Evolutionary conservation across 805 yeast species (phyloP), one percentile per base, ranked within the genome.

Genomic region (Candida sanyiensis): DNA sequence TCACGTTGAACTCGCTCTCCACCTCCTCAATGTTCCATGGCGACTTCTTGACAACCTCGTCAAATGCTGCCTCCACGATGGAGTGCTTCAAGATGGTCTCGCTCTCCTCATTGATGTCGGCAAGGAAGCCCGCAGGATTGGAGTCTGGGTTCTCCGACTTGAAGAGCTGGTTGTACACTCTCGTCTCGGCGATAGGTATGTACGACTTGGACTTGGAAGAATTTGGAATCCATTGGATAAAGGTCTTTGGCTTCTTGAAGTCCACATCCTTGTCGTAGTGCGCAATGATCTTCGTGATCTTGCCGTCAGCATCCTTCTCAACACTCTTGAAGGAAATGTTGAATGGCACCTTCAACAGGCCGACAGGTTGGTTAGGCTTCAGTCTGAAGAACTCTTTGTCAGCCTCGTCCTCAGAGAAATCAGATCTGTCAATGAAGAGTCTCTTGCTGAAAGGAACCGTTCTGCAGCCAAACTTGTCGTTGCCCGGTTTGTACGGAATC

Each of bases 301-400:
- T 67, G 16, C 95, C 96, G 12, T 63, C 47, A 0, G 60, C 50
- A 50, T 81, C 80, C 52, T 69, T 77, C 47, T 80, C 86, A 40
- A 79, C 73, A 37, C 79, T 71, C 39, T 75, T 77, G 50, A 83
- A 90, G 31, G 79, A 70, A 45, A 93, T 72, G 44, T 81, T 87
- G 66, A 73, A 75, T 42, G 97, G 96, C 28, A 93, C 96, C 59
- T 80, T 86, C 69, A 93, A 76, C 52, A 93, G 69, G 13, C 99
- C 99, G 48, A 93, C 98, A 1, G 95, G 77, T 67, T 93, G 96
- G 39, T 83, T 82, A 13, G 96, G 95, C 3, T 96, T 88, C 52
- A 93, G 72, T 62, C 99, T 79, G 74, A 86, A 93, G 64, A 86
- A 93, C 52, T 87, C 96, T 43, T 70, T 64, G 44, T 66, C 62